Percentiles rank a stretch among this genome's conserved stretches.
phyloP scores from a whole-genome alignment of 177 flowering plant species.

The Vitis hybrid region DNA sequence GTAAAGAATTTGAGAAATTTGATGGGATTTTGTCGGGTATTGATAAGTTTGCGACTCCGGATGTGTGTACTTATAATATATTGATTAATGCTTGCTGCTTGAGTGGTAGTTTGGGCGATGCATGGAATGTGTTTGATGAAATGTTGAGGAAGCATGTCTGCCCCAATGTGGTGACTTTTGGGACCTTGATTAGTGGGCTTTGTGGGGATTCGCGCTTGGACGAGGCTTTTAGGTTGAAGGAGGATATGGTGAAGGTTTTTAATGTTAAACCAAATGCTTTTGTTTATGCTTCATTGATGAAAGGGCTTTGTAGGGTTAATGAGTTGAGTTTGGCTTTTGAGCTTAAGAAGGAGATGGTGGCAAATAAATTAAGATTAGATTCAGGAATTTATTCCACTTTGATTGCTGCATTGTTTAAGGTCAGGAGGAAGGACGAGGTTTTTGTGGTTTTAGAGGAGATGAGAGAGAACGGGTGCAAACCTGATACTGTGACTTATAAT shows the following conservation, averaged over 20 bases:
- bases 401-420: slow-evolving; percentile 49
- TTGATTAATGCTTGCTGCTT: slow-evolving; percentile 52
- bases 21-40: slow-evolving; percentile 30
- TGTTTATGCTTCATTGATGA: slow-evolving; percentile 62
- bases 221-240: slow-evolving; percentile 60
- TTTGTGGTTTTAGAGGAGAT: slow-evolving; percentile 54
- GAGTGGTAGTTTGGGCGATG: slow-evolving; percentile 33
- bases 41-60: slow-evolving; percentile 36
- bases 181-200: slow-evolving; percentile 52
- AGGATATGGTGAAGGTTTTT: slow-evolving; percentile 45
- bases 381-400: slow-evolving; percentile 57
- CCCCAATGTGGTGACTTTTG: slow-evolving; percentile 63
- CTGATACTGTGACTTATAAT: slow-evolving; percentile 59
- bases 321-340: slow-evolving; percentile 47
- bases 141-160: slow-evolving; percentile 51
- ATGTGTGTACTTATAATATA: slow-evolving; percentile 67
- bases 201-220: slow-evolving; percentile 41
- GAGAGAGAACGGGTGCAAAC: slow-evolving; percentile 48
- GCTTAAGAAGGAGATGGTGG: slow-evolving; percentile 66
- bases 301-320: slow-evolving; percentile 48
- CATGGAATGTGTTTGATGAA: slow-evolving; percentile 59
- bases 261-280: slow-evolving; percentile 36
- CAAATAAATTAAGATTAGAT: slow-evolving; percentile 32
- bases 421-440: slow-evolving; percentile 54
- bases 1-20: slow-evolving; percentile 42